Conservation (phyloP, 192 early-diverging fungal genomes). For the Coemansia sp. region DNA sequence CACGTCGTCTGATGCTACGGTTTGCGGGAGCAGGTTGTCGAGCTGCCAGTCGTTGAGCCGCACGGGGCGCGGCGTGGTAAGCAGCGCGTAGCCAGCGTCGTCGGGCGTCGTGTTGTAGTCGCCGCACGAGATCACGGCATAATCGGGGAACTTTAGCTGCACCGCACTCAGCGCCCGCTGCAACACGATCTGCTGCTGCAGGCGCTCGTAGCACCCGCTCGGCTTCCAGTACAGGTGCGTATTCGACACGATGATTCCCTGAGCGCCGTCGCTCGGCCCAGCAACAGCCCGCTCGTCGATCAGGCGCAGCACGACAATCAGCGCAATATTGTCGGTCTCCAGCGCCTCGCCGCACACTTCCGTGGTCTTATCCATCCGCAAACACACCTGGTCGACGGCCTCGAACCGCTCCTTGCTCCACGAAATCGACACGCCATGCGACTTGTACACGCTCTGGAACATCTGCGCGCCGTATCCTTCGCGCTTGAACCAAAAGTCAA, state of each 20-base stretch:
- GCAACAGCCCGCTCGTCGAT: background rate
- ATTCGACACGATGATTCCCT: slow-evolving; percentile 46
- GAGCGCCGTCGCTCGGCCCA: background rate
- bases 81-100: slow-evolving; percentile 57
- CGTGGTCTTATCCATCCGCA: slow-evolving; percentile 31
- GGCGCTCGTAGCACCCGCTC: slow-evolving; percentile 39
- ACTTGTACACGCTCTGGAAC: slow-evolving; percentile 34
- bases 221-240: slow-evolving; percentile 50
- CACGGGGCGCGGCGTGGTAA: slow-evolving; percentile 54
- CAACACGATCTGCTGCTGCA: slow-evolving; percentile 47
- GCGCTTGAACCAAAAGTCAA: slow-evolving; percentile 17
- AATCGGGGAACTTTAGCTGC: slow-evolving; percentile 28
- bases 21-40: slow-evolving; percentile 42
- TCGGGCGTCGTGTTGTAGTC: slow-evolving; percentile 63
- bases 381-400: slow-evolving; percentile 15
- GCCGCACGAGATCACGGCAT: slow-evolving; percentile 23
- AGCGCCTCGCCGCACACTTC: slow-evolving; percentile 31
- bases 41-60: slow-evolving; percentile 46
- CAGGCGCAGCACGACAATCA: slow-evolving; percentile 20
- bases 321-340: slow-evolving; percentile 44
- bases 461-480: slow-evolving; percentile 31
- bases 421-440: slow-evolving; percentile 36
- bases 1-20: background rate
- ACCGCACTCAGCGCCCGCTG: slow-evolving; percentile 16
- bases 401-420: slow-evolving; percentile 38